phyloP scores from a whole-genome alignment of 306 rosid species.

The Vigna trinervia region DNA sequence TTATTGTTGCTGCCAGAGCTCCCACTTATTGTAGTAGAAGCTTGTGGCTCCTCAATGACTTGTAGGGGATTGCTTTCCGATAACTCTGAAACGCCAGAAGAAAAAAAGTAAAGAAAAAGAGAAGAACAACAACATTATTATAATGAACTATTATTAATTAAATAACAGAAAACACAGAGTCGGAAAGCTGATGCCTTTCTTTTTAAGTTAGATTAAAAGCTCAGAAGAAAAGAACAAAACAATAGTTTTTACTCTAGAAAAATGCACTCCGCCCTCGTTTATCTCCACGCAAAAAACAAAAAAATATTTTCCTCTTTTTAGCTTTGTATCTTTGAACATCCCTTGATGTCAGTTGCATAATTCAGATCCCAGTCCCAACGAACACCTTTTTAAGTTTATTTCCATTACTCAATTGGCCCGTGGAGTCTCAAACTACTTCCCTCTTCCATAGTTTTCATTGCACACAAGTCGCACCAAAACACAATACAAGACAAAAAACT shows the following conservation, averaged over 20 bases:
- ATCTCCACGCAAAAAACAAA: constrained; percentile 28
- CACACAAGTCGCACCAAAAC: no score
- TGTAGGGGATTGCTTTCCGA: constrained; percentile 57
- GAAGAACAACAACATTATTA: constrained; percentile 11
- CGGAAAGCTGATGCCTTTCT: constrained; percentile 47
- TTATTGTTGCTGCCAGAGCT: constrained; percentile 65
- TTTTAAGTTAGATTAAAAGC: constrained; percentile 47
- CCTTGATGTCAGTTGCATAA: constrained; percentile 48
- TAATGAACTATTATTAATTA: constrained; percentile 21
- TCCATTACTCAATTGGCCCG: constrained; percentile 43
- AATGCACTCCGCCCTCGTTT: constrained; percentile 31
- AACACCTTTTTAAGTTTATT: constrained; percentile 42
- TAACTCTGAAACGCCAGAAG: constrained; percentile 46
- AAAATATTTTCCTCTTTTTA: constrained; percentile 50
- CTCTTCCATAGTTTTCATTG: not conserved
- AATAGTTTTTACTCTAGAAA: constrained; percentile 48
- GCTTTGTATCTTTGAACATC: constrained; percentile 56
- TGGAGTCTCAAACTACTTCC: constrained; percentile 46
- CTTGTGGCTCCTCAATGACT: constrained; percentile 58
- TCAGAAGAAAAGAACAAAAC: constrained; percentile 52
- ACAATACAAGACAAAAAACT: no score
- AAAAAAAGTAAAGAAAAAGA: not conserved
- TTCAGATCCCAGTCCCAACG: constrained; percentile 43
- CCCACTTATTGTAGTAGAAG: constrained; percentile 47
- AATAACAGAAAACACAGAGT: constrained; percentile 28